Evolutionary conservation across 2,329 filamentous ascomycete genomes (phyloP).

Genomic region (Geoglossum cookeanum): DNA sequence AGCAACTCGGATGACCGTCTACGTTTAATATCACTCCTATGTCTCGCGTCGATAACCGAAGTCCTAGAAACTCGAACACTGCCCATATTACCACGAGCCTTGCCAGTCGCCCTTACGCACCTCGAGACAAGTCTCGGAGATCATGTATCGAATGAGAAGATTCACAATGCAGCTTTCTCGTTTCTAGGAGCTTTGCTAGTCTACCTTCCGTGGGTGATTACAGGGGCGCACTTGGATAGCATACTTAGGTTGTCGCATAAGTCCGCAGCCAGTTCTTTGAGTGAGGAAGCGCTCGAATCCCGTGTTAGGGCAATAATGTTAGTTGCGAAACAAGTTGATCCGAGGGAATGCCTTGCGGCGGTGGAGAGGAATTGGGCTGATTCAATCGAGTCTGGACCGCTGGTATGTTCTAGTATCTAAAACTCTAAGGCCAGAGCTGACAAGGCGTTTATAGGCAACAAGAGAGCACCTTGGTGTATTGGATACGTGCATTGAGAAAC

Average conservation of each 20-base stretch:
- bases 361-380: constrained; percentile 53
- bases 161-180: constrained; percentile 69
- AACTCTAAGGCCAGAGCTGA: constrained; percentile 8
- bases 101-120: constrained; percentile 53
- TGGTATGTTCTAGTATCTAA: constrained; percentile 28
- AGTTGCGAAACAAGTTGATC: constrained; percentile 57
- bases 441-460: constrained; percentile 30
- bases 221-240: constrained; percentile 50
- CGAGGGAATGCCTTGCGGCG: constrained; percentile 55
- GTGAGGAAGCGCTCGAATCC: constrained; percentile 40
- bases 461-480: constrained; percentile 52
- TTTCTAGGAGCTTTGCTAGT: constrained; percentile 65
- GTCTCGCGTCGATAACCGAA: constrained; percentile 73
- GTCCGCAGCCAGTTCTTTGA: constrained; percentile 43
- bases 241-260: constrained; percentile 53
- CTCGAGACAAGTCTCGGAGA: constrained; percentile 42
- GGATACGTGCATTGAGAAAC: constrained; percentile 51
- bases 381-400: constrained; percentile 41
- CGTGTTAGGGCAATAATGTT: constrained; percentile 52
- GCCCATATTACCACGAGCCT: constrained; percentile 56
- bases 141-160: constrained; percentile 34
- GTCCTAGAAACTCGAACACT: constrained; percentile 75
- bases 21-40: constrained; percentile 68
- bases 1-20: constrained; percentile 54
- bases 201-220: constrained; percentile 78